Conservation (phyloP, 2,329 filamentous ascomycete genomes). For the Colletotrichum sp. region DNA sequence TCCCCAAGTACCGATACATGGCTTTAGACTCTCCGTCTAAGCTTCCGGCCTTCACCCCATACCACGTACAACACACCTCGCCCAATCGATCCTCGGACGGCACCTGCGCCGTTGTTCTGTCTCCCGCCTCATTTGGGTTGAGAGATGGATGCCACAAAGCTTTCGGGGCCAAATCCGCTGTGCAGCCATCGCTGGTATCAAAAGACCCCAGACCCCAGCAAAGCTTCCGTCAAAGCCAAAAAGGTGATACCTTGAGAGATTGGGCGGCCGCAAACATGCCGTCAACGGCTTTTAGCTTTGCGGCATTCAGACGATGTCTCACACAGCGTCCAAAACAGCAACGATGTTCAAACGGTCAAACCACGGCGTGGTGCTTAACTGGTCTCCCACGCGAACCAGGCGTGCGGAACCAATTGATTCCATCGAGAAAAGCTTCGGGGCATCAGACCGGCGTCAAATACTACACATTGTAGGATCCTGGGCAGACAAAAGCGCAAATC, state of each 20-base stretch:
- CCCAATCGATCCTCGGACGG: slow-evolving; percentile 15
- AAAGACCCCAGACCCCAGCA: not conserved
- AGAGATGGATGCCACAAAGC: not conserved
- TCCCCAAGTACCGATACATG: not conserved
- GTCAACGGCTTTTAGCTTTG: slow-evolving; percentile 18
- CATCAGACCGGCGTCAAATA: not conserved
- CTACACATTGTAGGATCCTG: not conserved
- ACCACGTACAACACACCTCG: not conserved
- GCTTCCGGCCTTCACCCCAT: not conserved
- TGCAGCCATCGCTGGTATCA: not conserved
- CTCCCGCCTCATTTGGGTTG: not conserved
- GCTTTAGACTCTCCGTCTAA: not conserved
- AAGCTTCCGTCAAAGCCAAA: not conserved
- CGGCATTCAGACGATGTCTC: slow-evolving; percentile 12
- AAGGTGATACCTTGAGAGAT: not conserved
- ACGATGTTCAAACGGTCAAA: not conserved
- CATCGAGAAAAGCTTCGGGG: not conserved
- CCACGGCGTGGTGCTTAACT: slow-evolving; percentile 2
- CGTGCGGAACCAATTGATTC: not conserved
- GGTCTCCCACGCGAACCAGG: not conserved
- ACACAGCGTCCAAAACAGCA: slow-evolving; percentile 7
- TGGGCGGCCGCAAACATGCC: not conserved
- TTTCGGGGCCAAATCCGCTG: not conserved
- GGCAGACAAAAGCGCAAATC: not conserved
- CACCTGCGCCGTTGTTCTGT: not conserved